Evolutionary conservation across 768 basidiomycete genomes (phyloP).

Genomic region (Calocera cornea): DNA sequence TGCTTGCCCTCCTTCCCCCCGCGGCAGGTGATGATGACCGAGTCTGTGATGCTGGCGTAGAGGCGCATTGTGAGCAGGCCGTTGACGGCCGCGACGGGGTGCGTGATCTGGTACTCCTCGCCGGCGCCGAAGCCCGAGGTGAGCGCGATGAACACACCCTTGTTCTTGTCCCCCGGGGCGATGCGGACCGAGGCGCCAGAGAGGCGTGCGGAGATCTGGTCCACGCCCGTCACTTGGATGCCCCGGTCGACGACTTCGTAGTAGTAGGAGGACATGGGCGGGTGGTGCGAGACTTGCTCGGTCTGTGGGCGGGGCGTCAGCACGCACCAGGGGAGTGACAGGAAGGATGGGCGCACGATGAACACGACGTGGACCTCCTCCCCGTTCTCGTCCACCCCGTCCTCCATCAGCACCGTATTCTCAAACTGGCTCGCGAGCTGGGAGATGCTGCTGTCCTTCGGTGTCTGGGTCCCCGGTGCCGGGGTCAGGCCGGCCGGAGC

Average conservation of each 20-base stretch:
- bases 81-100: conserved; percentile 81
- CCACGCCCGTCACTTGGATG: conserved; percentile 52
- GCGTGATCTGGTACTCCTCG: conserved; percentile 76
- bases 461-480: neutral
- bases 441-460: neutral
- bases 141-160: conserved; percentile 74
- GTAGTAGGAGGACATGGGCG: conserved; percentile 79
- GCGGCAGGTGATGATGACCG: conserved; percentile 59
- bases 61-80: conserved; percentile 84
- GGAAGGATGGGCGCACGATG: neutral
- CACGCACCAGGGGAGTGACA: neutral
- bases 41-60: conserved; percentile 76
- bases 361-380: neutral
- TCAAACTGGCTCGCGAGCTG: neutral
- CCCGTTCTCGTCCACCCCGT: neutral
- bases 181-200: conserved; percentile 79
- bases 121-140: conserved; percentile 61
- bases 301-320: conserved; percentile 30
- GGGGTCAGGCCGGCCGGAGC: neutral
- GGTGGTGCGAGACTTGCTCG: conserved; percentile 95
- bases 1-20: conserved; percentile 46
- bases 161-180: conserved; percentile 67
- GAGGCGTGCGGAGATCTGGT: conserved; percentile 65
- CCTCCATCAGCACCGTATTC: neutral
- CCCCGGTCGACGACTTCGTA: conserved; percentile 61